These are phyloP conservation scores for Zanthoxylum bungeanum DNA, from an alignment of 345 rosid species.

Conservation along the genomic window DNA sequence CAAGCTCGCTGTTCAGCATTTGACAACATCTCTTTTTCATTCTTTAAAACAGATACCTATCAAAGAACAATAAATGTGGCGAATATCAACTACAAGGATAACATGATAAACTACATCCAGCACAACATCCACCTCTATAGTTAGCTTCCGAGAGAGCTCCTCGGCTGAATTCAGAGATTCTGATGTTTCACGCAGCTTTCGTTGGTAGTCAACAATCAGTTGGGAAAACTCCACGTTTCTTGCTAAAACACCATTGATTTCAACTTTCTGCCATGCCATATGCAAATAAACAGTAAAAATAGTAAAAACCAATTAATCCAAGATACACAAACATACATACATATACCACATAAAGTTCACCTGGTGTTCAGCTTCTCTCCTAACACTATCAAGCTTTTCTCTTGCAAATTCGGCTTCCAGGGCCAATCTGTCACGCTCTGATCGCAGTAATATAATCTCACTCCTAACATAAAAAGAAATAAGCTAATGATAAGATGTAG, in stretches of 20 bases:
- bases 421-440: slow-evolving; percentile 79
- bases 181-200: slow-evolving; percentile 74
- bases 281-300: neutral
- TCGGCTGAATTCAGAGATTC: slow-evolving; percentile 68
- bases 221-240: slow-evolving; percentile 91
- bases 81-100: slow-evolving; percentile 14
- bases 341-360: slow-evolving; percentile 26
- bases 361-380: slow-evolving; percentile 81
- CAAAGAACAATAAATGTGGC: slow-evolving; percentile 14
- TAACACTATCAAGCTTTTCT: slow-evolving; percentile 66
- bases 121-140: slow-evolving; percentile 62
- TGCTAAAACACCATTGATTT: slow-evolving; percentile 56
- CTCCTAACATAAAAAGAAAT: slow-evolving; percentile 40
- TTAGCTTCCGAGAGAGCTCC: slow-evolving; percentile 73
- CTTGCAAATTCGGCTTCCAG: slow-evolving; percentile 68
- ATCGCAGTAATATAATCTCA: slow-evolving; percentile 56
- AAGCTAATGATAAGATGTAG: neutral
- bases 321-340: neutral
- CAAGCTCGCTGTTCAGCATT: slow-evolving; percentile 90
- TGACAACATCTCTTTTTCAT: slow-evolving; percentile 72
- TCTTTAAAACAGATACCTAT: slow-evolving; percentile 71
- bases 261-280: slow-evolving; percentile 52
- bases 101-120: neutral
- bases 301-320: neutral
- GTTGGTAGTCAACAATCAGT: slow-evolving; percentile 72